phyloP scores from a whole-genome alignment of 306 rosid genomes.

The Acacia acuminata region DNA sequence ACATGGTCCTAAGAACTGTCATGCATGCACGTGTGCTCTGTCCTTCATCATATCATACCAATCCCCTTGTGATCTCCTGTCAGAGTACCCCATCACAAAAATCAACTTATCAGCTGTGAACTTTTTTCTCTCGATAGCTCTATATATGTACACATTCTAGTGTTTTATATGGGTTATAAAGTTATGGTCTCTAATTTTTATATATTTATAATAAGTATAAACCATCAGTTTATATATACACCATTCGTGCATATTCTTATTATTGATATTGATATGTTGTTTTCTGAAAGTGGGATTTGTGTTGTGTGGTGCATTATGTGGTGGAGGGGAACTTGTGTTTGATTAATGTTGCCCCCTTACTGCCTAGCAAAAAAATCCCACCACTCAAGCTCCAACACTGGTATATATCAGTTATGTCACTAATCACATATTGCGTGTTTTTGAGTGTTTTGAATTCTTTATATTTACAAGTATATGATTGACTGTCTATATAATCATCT shows the following conservation, averaged over 20 bases:
- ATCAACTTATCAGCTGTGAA: constrained; percentile 3
- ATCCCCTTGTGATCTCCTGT: constrained; percentile 54
- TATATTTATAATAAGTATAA: no score
- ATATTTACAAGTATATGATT: neutral
- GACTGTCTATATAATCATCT: neutral
- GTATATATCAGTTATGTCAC: neutral
- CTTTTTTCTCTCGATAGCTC: neutral
- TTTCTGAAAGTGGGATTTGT: neutral
- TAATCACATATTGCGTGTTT: constrained; percentile 22
- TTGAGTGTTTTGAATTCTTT: neutral
- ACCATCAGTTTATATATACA: neutral
- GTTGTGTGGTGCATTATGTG: neutral
- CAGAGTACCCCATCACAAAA: constrained; percentile 14
- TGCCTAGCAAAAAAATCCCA: constrained; percentile 42
- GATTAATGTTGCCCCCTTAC: constrained; percentile 52
- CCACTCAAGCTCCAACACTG: constrained; percentile 41
- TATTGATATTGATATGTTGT: neutral
- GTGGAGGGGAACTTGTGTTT: constrained; percentile 44
- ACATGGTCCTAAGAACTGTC: constrained; percentile 57
- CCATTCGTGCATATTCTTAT: neutral
- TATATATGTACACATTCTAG: neutral
- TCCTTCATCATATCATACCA: constrained; percentile 19
- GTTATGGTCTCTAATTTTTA: neutral
- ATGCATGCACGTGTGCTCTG: constrained; percentile 72
- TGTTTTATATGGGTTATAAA: neutral